A percentile compares a stretch with the other conserved stretches of the same genome.
Conservation (phyloP, 345 rosid species). For the Geranium brycei region DNA sequence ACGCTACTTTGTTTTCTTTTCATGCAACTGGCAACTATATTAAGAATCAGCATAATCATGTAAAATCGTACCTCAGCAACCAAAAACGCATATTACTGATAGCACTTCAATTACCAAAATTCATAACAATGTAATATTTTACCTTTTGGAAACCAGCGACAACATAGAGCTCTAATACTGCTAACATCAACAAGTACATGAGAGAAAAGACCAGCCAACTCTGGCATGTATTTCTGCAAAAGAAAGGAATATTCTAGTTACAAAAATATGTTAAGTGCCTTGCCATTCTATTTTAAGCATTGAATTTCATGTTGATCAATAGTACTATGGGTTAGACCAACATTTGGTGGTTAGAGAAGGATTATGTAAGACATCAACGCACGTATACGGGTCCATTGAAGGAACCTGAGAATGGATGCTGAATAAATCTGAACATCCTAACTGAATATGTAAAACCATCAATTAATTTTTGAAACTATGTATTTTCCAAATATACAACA, state of each 20-base stretch:
- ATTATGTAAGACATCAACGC: neutral
- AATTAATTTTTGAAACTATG: too few species aligned
- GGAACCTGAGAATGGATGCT: too few species aligned
- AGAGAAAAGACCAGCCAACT: constrained; percentile 59
- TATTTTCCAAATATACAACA: neutral
- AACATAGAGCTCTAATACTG: constrained; percentile 65
- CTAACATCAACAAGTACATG: constrained; percentile 80
- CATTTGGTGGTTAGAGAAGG: neutral
- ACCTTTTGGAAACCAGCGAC: constrained; percentile 73
- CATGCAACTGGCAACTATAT: too few species aligned
- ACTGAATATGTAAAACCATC: too few species aligned
- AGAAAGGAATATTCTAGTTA: neutral
- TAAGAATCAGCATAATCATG: too few species aligned
- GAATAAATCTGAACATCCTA: neutral
- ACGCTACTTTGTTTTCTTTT: too few species aligned
- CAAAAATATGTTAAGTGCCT: neutral
- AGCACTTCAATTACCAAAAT: neutral
- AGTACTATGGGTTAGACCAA: neutral
- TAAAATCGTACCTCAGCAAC: too few species aligned
- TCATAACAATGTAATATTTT: constrained; percentile 8
- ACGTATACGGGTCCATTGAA: neutral
- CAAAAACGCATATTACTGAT: too few species aligned
- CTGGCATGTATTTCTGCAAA: constrained; percentile 80
- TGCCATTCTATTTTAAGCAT: neutral
- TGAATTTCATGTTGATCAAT: neutral